Evolutionary conservation across 768 basidiomycete genomes (phyloP).

Genomic region (Russula virescens): DNA sequence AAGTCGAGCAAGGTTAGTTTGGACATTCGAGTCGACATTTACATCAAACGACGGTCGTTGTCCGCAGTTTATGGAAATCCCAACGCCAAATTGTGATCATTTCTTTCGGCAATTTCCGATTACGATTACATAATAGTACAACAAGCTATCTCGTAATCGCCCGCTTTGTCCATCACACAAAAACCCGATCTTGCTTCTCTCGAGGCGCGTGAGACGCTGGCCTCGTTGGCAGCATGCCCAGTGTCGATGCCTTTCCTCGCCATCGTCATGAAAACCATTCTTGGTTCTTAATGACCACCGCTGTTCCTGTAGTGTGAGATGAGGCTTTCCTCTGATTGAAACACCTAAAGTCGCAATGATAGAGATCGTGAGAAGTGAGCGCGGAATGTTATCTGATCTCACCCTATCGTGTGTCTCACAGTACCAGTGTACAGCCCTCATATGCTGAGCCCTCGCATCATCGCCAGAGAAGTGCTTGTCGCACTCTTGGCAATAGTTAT

Average conservation of each 20-base stretch:
- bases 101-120: too few species aligned
- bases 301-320: slow-evolving; percentile 41
- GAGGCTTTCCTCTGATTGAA: slow-evolving; percentile 36
- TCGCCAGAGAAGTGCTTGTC: background rate
- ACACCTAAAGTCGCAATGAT: slow-evolving; percentile 28
- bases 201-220: too few species aligned
- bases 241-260: too few species aligned
- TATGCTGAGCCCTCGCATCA: background rate
- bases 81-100: too few species aligned
- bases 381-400: background rate
- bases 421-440: slow-evolving; percentile 7
- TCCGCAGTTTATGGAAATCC: too few species aligned
- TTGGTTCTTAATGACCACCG: background rate
- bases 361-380: background rate
- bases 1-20: slow-evolving; percentile 10
- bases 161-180: too few species aligned
- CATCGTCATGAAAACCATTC: too few species aligned
- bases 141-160: too few species aligned
- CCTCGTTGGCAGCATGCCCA: too few species aligned
- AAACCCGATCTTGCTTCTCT: too few species aligned
- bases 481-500: slow-evolving; percentile 6
- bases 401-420: slow-evolving; percentile 2
- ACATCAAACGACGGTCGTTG: background rate
- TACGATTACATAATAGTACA: too few species aligned
- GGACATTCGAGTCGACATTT: background rate